Percentiles rank a stretch among this genome's conserved stretches.
phyloP scores from a whole-genome alignment of 345 rosid species.

The Aethionema arabicum region DNA sequence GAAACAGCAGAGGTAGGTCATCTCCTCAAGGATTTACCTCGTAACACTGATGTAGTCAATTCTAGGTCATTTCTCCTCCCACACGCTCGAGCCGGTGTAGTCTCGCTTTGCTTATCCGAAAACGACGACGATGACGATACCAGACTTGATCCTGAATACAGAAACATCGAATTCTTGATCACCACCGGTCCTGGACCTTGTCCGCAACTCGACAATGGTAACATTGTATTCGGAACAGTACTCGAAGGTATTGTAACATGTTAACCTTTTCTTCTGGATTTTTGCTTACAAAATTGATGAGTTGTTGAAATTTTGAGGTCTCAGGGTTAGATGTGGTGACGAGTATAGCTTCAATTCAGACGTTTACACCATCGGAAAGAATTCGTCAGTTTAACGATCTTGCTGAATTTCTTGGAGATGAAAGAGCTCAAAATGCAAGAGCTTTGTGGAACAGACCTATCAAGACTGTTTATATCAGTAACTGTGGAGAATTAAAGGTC shows the following conservation, averaged over 20 bases:
- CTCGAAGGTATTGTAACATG: constrained; percentile 58
- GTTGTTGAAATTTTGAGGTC: neutral
- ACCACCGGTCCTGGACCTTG: constrained; percentile 91
- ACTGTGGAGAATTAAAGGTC: constrained; percentile 80
- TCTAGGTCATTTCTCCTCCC: constrained; percentile 60
- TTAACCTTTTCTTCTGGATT: neutral
- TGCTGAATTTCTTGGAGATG: constrained; percentile 78
- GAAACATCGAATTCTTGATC: constrained; percentile 87
- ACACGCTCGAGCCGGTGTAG: constrained; percentile 64
- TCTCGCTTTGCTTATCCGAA: constrained; percentile 77
- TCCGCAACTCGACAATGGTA: constrained; percentile 68
- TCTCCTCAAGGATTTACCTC: constrained; percentile 43
- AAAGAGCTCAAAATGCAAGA: constrained; percentile 79
- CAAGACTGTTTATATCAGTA: constrained; percentile 66
- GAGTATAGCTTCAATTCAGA: constrained; percentile 70
- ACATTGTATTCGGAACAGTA: constrained; percentile 88
- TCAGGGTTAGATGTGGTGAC: constrained; percentile 84
- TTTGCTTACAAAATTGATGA: neutral
- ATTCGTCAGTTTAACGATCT: constrained; percentile 70
- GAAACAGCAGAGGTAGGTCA: constrained; percentile 59
- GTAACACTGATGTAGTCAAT: constrained; percentile 68
- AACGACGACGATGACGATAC: constrained; percentile 80
- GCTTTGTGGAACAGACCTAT: constrained; percentile 75
- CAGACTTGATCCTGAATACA: constrained; percentile 65
- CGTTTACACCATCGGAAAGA: constrained; percentile 66